A percentile compares a stretch with the other conserved stretches of the same genome.
Conservation (phyloP, 129 eudicot genomes). For the Solidago caesia region DNA sequence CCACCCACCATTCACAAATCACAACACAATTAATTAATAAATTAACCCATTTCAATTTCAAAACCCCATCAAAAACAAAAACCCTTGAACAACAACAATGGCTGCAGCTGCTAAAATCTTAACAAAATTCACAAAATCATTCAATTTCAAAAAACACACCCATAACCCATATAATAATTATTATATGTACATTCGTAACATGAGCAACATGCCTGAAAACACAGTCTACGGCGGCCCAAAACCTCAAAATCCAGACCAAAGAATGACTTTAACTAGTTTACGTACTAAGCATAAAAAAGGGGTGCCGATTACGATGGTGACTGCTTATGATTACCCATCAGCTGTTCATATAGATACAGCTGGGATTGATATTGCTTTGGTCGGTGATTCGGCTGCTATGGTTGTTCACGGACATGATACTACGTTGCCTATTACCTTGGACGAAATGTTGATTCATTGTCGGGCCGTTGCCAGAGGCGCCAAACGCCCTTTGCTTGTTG, state of each 20-base stretch:
- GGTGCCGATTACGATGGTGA: constrained; percentile 83
- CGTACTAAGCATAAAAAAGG: constrained; percentile 63
- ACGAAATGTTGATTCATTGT: constrained; percentile 90
- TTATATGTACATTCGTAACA: constrained; percentile 16
- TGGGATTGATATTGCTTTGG: constrained; percentile 83
- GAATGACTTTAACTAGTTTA: constrained; percentile 61
- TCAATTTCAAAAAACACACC: constrained; percentile 12
- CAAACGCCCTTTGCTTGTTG: constrained; percentile 79
- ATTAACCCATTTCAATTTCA: background rate
- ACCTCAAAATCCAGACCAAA: constrained; percentile 61
- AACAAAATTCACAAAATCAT: constrained; percentile 22
- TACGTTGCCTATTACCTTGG: constrained; percentile 82
- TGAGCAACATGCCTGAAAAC: constrained; percentile 93
- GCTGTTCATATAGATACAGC: constrained; percentile 90
- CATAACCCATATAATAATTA: background rate
- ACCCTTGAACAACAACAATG: constrained; percentile 9
- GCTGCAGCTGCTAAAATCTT: constrained; percentile 29
- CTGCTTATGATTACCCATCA: constrained; percentile 94
- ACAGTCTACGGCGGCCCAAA: constrained; percentile 97
- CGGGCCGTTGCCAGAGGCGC: constrained; percentile 91
- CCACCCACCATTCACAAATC: too few species aligned
- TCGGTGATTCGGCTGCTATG: constrained; percentile 96
- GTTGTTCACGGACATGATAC: constrained; percentile 97
- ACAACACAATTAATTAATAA: too few species aligned
- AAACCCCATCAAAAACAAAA: background rate